Conservation (phyloP, 257 asterid species). For the Forsythia suspensa region DNA sequence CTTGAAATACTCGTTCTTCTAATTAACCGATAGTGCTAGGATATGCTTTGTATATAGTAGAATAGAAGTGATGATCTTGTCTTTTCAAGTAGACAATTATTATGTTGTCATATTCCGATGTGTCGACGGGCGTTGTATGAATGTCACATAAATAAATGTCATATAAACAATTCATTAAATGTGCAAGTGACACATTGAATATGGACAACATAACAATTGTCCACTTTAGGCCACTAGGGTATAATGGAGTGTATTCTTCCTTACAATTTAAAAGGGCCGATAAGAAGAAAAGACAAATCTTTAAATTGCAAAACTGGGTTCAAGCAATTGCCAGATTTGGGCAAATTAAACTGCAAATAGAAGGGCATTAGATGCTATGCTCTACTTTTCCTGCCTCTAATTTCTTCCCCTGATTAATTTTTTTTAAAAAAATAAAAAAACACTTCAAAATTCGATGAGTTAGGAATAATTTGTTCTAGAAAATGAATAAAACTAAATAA, state of each 20-base stretch:
- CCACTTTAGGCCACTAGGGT: no score
- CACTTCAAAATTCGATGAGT: slow-evolving; percentile 47
- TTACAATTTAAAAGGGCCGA: not conserved
- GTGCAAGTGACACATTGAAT: no score
- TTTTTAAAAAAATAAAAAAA: not conserved
- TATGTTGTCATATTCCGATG: no score
- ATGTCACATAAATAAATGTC: no score
- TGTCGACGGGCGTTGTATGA: no score
- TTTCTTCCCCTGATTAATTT: slow-evolving; percentile 2
- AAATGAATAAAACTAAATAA: not conserved
- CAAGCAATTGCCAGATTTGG: slow-evolving; percentile 28
- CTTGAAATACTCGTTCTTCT: no score
- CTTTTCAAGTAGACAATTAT: no score
- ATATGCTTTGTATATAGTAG: no score
- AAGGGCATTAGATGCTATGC: slow-evolving; percentile 35
- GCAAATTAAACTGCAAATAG: slow-evolving; percentile 22
- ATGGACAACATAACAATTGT: no score
- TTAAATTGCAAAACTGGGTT: slow-evolving; percentile 9
- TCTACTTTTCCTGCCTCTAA: slow-evolving; percentile 12
- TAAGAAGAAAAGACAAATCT: not conserved
- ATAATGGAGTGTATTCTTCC: not conserved
- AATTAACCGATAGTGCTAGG: no score
- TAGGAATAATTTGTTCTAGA: slow-evolving; percentile 14
- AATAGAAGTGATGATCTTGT: no score
- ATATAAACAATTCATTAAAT: no score